Percentiles rank a stretch among this genome's conserved stretches.
Evolutionary conservation across 352 stramenopile species (phyloP).

Genomic region (Phytopythium aichiense): DNA sequence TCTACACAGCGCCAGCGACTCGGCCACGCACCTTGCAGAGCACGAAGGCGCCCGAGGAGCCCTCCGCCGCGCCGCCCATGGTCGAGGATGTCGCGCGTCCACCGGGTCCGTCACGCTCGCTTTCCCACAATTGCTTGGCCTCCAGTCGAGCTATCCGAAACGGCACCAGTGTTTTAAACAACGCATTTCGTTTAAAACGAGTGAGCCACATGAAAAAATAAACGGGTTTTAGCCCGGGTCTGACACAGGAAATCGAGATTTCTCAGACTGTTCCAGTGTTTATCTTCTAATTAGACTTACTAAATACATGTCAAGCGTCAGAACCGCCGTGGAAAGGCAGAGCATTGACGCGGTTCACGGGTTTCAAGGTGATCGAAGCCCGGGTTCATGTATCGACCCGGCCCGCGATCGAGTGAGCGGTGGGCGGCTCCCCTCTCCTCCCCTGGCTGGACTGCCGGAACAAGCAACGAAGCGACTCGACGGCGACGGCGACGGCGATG

Average conservation of each 20-base stretch:
- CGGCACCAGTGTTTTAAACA: not conserved
- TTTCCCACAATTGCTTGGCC: constrained; percentile 1
- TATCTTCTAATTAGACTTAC: too few species aligned
- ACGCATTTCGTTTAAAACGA: too few species aligned
- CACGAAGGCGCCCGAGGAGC: constrained; percentile 37
- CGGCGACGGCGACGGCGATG: constrained; percentile 18
- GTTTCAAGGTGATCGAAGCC: not conserved
- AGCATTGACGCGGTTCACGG: too few species aligned
- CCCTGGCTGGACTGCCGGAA: constrained; percentile 19
- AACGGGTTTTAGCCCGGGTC: too few species aligned
- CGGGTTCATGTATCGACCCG: not conserved
- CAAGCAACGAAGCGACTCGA: not conserved
- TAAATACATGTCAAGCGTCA: too few species aligned
- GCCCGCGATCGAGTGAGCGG: not conserved
- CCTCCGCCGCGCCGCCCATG: constrained; percentile 3
- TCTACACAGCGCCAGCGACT: not conserved
- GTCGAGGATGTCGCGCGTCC: not conserved
- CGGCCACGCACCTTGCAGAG: constrained; percentile 41
- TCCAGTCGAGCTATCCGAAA: not conserved
- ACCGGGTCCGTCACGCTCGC: not conserved
- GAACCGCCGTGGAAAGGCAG: too few species aligned
- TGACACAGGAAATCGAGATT: too few species aligned
- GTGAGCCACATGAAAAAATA: too few species aligned
- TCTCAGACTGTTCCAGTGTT: too few species aligned
- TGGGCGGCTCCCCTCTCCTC: not conserved